phyloP scores from a whole-genome alignment of 441 rosid genomes.

The Raphanus hybrid region DNA sequence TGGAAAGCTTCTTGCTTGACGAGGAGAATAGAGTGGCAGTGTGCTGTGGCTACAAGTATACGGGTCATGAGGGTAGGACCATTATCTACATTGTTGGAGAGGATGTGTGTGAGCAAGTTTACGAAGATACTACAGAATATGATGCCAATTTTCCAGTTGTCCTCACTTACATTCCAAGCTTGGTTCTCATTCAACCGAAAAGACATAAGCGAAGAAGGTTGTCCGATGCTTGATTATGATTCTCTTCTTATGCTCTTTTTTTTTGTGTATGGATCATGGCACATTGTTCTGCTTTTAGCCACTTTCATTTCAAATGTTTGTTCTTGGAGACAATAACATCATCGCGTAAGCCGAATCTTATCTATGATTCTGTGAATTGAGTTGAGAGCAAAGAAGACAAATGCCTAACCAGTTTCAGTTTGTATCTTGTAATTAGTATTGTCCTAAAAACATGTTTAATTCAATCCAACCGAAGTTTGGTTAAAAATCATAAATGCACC shows the following conservation, averaged over 20 bases:
- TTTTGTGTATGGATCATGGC: too few relatives aligned
- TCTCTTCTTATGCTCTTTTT: too few relatives aligned
- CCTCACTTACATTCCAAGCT: background rate
- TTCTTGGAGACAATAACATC: background rate
- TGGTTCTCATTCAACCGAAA: too few relatives aligned
- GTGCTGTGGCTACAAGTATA: too few relatives aligned
- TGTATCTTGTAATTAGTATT: too few relatives aligned
- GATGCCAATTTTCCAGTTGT: background rate
- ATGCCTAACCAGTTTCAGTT: background rate
- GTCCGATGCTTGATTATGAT: too few relatives aligned
- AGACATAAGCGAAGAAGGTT: too few relatives aligned
- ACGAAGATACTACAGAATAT: background rate
- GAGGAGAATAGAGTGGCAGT: background rate
- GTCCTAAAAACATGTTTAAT: too few relatives aligned
- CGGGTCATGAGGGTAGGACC: background rate
- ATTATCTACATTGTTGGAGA: background rate
- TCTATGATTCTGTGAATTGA: background rate
- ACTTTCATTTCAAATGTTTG: background rate
- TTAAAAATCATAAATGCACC: too few relatives aligned
- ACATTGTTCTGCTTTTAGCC: too few relatives aligned
- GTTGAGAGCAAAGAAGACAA: background rate
- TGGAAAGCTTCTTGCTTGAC: background rate
- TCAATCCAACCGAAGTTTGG: too few relatives aligned
- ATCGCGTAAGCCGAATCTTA: too few relatives aligned
- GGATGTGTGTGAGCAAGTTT: background rate